A percentile compares a stretch with the other conserved stretches of the same genome.
phyloP scores from a whole-genome alignment of 164 flowering plant genomes.

The Magnolia changhungtana region DNA sequence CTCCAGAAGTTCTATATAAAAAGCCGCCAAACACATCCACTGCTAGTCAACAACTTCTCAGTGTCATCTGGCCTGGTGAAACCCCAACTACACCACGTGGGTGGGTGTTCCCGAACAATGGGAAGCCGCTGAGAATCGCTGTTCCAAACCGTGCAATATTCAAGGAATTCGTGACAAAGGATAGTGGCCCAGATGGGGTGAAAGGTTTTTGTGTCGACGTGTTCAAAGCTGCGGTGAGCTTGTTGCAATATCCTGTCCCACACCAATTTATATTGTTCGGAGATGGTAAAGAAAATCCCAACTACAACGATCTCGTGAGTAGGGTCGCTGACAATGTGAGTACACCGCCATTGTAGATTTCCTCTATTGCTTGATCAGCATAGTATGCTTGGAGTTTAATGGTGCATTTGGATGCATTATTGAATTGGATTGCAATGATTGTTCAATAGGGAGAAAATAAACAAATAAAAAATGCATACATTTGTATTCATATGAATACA shows the following conservation, averaged over 20 bases:
- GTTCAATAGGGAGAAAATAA: too few species aligned
- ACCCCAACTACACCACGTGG: conserved; percentile 57
- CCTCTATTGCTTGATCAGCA: background rate
- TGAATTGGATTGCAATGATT: background rate
- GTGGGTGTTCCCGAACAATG: conserved; percentile 94
- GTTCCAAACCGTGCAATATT: conserved; percentile 73
- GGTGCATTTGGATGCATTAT: background rate
- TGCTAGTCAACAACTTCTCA: conserved; percentile 49
- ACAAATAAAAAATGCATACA: too few species aligned
- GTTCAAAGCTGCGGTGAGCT: conserved; percentile 70
- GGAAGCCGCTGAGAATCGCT: conserved; percentile 64
- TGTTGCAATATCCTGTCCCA: conserved; percentile 82
- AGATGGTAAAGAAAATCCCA: conserved; percentile 61
- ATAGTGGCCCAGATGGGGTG: conserved; percentile 42
- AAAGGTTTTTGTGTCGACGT: conserved; percentile 80
- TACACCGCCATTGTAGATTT: background rate
- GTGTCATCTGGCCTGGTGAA: conserved; percentile 87
- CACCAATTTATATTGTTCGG: conserved; percentile 58
- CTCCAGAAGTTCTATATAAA: conserved; percentile 63
- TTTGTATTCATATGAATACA: too few species aligned
- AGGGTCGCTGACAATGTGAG: conserved; percentile 65
- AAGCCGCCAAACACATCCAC: conserved; percentile 50
- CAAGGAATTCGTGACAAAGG: conserved; percentile 56
- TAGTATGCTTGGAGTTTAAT: background rate
- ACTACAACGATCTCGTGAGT: conserved; percentile 45